These are phyloP conservation scores for Chrysanthemum lavandulifolium DNA, from an alignment of 129 eudicot genomes.

Conservation along the genomic window DNA sequence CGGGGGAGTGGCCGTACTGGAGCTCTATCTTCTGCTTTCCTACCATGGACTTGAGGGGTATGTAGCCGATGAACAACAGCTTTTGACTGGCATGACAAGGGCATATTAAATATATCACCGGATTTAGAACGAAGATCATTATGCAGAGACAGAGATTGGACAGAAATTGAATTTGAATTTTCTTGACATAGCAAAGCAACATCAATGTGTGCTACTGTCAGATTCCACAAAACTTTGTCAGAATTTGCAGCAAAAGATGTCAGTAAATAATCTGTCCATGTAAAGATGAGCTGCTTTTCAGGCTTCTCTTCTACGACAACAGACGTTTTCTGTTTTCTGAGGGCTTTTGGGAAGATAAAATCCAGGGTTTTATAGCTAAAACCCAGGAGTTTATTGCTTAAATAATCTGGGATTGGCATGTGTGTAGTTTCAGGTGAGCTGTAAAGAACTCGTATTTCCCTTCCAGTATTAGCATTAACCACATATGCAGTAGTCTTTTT, in stretches of 20 bases:
- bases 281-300: constrained; percentile 59
- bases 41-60: constrained; percentile 34
- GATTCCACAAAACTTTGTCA: constrained; percentile 69
- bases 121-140: constrained; percentile 43
- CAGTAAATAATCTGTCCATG: constrained; percentile 77
- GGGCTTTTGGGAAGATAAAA: constrained; percentile 14
- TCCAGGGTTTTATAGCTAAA: constrained; percentile 22
- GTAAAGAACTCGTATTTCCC: constrained; percentile 44
- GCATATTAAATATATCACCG: constrained; percentile 49
- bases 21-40: constrained; percentile 36
- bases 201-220: constrained; percentile 68
- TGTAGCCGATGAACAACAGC: constrained; percentile 61
- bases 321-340: constrained; percentile 29
- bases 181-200: constrained; percentile 79
- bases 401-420: background rate
- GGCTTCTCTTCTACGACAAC: constrained; percentile 28
- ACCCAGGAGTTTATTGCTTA: constrained; percentile 22
- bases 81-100: constrained; percentile 69
- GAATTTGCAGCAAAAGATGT: constrained; percentile 57
- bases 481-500: constrained; percentile 69
- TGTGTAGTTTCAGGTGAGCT: constrained; percentile 40
- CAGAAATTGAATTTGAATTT: constrained; percentile 41
- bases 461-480: constrained; percentile 78
- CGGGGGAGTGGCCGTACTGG: constrained; percentile 39
- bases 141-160: constrained; percentile 25